Conservation (phyloP, 1,284 basidiomycete genomes). For the Sanghuangporus sanghuang region DNA sequence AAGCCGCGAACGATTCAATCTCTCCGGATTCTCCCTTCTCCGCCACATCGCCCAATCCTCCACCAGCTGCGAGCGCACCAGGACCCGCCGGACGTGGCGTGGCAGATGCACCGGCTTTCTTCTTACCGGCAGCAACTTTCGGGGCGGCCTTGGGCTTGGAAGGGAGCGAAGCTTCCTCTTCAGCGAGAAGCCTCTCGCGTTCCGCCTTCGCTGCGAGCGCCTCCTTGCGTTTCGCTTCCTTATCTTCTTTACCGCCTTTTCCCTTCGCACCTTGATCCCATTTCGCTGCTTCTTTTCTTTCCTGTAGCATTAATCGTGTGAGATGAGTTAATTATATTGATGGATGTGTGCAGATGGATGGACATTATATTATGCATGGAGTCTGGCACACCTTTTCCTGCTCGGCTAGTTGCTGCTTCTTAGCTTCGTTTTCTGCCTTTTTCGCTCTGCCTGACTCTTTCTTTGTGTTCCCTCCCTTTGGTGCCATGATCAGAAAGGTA, state of each 20-base stretch:
- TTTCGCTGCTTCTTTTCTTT: conserved; percentile 69
- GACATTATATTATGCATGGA: neutral
- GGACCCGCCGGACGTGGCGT: conserved; percentile 59
- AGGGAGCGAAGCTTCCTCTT: conserved; percentile 74
- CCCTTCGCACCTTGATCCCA: conserved; percentile 72
- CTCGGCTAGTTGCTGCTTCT: conserved; percentile 59
- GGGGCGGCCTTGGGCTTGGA: conserved; percentile 61
- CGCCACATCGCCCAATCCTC: conserved; percentile 31
- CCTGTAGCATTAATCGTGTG: conserved; percentile 36
- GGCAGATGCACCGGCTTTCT: conserved; percentile 33
- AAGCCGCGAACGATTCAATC: conserved; percentile 72
- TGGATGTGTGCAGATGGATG: conserved; percentile 3
- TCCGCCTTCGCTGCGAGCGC: conserved; percentile 74
- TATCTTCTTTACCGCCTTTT: conserved; percentile 65
- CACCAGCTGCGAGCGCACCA: conserved; percentile 73
- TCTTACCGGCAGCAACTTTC: conserved; percentile 62
- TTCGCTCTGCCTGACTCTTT: conserved; percentile 85
- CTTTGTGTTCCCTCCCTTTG: conserved; percentile 84
- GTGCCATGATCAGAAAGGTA: conserved; percentile 51
- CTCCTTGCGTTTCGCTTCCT: conserved; percentile 71
- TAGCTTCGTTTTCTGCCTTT: conserved; percentile 89
- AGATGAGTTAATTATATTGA: neutral
- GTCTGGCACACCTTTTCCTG: conserved; percentile 47
- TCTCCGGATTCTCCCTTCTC: conserved; percentile 31
- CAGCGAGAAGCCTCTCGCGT: conserved; percentile 71